phyloP scores from a whole-genome alignment of 2,329 filamentous ascomycete species.

The Ilyonectria robusta region DNA sequence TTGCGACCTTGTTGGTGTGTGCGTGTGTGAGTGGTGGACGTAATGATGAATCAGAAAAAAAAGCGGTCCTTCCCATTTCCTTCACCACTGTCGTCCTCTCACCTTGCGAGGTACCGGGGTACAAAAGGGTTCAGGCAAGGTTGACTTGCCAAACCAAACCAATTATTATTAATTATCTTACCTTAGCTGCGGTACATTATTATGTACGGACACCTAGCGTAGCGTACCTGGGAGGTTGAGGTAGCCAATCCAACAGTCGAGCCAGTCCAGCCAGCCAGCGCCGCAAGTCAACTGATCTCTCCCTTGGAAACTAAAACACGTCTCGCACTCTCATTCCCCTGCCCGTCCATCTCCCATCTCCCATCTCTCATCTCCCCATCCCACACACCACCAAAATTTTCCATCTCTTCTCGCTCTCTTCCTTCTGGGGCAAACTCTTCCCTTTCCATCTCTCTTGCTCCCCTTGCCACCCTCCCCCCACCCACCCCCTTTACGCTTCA shows the following conservation, averaged over 20 bases:
- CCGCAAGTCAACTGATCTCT: slow-evolving; percentile 41
- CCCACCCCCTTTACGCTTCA: neutral
- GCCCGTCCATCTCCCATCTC: slow-evolving; percentile 17
- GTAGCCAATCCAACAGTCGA: slow-evolving; percentile 26
- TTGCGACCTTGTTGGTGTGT: slow-evolving; percentile 22
- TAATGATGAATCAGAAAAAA: slow-evolving; percentile 33
- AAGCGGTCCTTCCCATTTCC: slow-evolving; percentile 21
- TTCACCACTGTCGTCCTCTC: slow-evolving; percentile 1
- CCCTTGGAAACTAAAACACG: slow-evolving; percentile 51
- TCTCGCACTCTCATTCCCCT: slow-evolving; percentile 38
- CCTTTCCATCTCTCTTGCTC: slow-evolving; percentile 15
- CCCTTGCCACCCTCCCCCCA: neutral
- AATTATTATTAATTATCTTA: slow-evolving; percentile 29
- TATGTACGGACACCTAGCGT: slow-evolving; percentile 28
- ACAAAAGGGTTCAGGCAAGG: slow-evolving; percentile 24
- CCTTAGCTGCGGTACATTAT: slow-evolving; percentile 7
- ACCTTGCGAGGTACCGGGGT: slow-evolving; percentile 26
- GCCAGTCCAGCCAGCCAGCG: neutral
- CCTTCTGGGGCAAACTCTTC: slow-evolving; percentile 2
- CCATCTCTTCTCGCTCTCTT: slow-evolving; percentile 11
- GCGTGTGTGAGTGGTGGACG: slow-evolving; percentile 26
- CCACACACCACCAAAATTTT: slow-evolving; percentile 21
- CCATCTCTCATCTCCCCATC: slow-evolving; percentile 17
- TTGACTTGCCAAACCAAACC: slow-evolving; percentile 33
- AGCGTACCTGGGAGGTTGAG: slow-evolving; percentile 11